Base-by-base conservation (phyloP, 139 green algal genomes). In the Chlamydomonas schloesseri region DNA sequence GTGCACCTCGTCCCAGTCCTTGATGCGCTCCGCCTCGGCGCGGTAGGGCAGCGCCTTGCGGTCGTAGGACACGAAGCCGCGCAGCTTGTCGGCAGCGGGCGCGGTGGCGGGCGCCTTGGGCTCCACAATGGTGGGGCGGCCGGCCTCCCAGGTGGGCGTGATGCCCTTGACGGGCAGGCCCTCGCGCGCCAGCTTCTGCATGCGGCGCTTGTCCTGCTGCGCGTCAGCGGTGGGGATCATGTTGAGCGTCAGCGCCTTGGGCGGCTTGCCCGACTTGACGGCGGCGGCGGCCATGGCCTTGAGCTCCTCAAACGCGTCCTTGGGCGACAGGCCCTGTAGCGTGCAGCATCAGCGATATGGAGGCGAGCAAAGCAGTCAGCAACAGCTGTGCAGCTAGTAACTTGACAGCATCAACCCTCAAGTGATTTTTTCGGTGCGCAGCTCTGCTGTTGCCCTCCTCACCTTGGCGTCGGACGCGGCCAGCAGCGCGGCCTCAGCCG, bases 1-100 rank as follows among this genome's bases (percentile, higher is more conserved):
- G 20, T 91, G 65, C 64, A 99, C 97, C 91, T 99, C 97, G 9
- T 93, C 91, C 93, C 95, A 99, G 92, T 99, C 97, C 57, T 94
- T 83, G 29, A 99, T 47, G 37, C 97, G 94, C 90, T 99, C 97
- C 29, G 88, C 84, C 46, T 93, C 92, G 0, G 92, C 91, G 21
- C 97, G 87, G 95, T 99, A 99, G 8, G 93, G 93, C 83, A 98
- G 78, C n/a, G 94, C 71, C 71, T 94, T 90, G 37, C 97, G 91
- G 85, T 97, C 95, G 83, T 99, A 99, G 57, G 95, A 86, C 26
- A 99, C 58, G 84, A 99, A 99, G 65, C 97, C 97, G 47, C 94
- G 89, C 46, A 87, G 23, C 94, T 99, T 98, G 42, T 94, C 74
- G 10, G 93, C 76, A 0, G 34, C 58, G 26, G 71, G 55, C 14